Evolutionary conservation across 2,329 filamentous ascomycete genomes (phyloP).

Genomic region (Diaporthe eres): DNA sequence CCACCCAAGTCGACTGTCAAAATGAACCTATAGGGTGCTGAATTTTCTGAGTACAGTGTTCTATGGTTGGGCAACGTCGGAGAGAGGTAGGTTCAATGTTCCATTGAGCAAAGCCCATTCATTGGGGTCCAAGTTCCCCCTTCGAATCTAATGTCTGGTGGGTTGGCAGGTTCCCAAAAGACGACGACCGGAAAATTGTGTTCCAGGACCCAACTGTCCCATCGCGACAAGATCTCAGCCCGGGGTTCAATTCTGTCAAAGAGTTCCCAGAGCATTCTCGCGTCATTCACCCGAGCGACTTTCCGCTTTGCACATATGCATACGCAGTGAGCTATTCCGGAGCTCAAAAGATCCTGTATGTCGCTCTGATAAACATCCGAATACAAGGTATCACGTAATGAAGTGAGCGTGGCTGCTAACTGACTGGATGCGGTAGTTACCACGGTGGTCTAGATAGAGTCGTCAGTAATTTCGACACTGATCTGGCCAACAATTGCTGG

Average conservation of each 20-base stretch:
- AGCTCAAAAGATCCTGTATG: constrained; percentile 11
- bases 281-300: constrained; percentile 5
- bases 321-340: constrained; percentile 16
- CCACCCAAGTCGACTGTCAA: background rate
- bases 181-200: constrained; percentile 7
- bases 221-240: background rate
- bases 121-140: background rate
- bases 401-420: background rate
- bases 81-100: background rate
- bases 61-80: constrained; percentile 6
- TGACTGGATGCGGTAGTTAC: background rate
- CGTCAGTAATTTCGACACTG: constrained; percentile 18
- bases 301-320: constrained; percentile 9
- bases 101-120: background rate
- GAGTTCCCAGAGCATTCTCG: background rate
- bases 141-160: background rate
- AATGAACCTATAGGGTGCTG: background rate
- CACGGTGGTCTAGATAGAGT: constrained; percentile 8
- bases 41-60: background rate
- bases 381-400: too few relatives aligned
- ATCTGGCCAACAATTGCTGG: constrained; percentile 25
- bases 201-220: constrained; percentile 10
- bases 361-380: background rate
- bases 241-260: constrained; percentile 11
- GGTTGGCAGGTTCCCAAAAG: background rate